Base-by-base conservation (phyloP, 768 basidiomycete species). In the Auriscalpium microsporum region DNA sequence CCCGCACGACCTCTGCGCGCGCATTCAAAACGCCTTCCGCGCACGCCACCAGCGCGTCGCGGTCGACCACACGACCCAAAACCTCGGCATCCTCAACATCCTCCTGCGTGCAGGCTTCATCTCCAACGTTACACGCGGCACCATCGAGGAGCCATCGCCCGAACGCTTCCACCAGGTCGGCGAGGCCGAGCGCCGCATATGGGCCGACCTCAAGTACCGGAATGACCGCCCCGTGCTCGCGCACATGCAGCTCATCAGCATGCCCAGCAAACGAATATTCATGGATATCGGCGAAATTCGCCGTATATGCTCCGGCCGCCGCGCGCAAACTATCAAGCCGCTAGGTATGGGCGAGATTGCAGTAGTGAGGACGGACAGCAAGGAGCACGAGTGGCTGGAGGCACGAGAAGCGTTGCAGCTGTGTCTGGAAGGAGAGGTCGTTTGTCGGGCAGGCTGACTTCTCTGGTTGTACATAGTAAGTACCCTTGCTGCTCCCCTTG, bases 121-220 rank as follows among this genome's bases (percentile, higher is more conserved):
- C 68, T 82, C 85, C 52, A 85, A 78, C 65, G 63, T 98, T 56
- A 87, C 90, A 2, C 84, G 91, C 33, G 93, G 93, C 3, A 88
- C 89, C 35, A 69, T 80, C 56, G 70, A 75, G 8, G 72, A 74
- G 0, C 83, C 93, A 2, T 79, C 79, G 16, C 93, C 94, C 0
- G 58, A 64, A 4, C 75, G 74, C 11, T 97, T 94, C 67, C 63
- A 73, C 54, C 59, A 65, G 2, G 84, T 78, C 10, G 73, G 76
- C 58, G 81, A 86, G 34, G 77, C 83, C 1, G 78, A 92, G 55
- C 78, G 79, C 35, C 82, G 93, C 38, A 89, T 98, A 70, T 96
- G 95, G 93, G 90, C 90, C 2, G 83, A 86, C 50, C 82, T 97
- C 61, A 99, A 99, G 72, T 94, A 95, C 73, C 81, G 95, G 50